Evolutionary conservation across 2,329 filamentous ascomycete genomes (phyloP), one percentile per base, ranked within the genome.

Genomic region (Hypoxylon sp.): DNA sequence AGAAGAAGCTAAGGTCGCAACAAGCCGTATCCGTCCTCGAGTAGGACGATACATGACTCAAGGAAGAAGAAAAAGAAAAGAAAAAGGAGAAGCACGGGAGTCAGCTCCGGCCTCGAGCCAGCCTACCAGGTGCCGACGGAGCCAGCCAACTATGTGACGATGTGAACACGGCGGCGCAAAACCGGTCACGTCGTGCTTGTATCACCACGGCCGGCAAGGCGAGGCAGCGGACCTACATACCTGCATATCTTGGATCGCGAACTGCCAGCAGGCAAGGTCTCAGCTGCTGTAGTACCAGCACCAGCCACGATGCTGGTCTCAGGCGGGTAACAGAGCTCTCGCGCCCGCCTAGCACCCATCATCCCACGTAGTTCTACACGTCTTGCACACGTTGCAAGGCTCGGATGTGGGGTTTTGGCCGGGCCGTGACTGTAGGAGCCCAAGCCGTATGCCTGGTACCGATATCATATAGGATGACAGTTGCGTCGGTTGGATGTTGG

Each of bases 351-450:
- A n/a, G n/a, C n/a, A n/a, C n/a, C n/a, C n/a, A n/a, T n/a, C n/a
- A n/a, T n/a, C n/a, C n/a, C n/a, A n/a, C n/a, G n/a, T n/a, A n/a
- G n/a, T n/a, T n/a, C n/a, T n/a, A n/a, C n/a, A n/a, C n/a, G n/a
- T 33, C 27, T 29, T 29, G 2, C n/a, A 9, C 31, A 8, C 31
- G 48, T n/a, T n/a, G n/a, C 29, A 24, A 57, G 20, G 17, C 17
- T 46, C 56, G 60, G 60, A 55, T 62, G 58, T 48, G 58, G 61
- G 58, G 55, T 42, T 48, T 56, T 42, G 6, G 27, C 58, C 60
- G 49, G 58, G 49, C 55, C 53, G 48, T 48, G 18, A 49, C 42
- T 47, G 52, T 31, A 35, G 41, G 29, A 23, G 33, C 21, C 53
- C 45, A 49, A 51, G 41, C 55, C 61, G 48, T 40, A 55, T 51